Evolutionary conservation across 257 asterid species (phyloP), one percentile per base, ranked within the genome.

Genomic region (Nicotiana undulata): DNA sequence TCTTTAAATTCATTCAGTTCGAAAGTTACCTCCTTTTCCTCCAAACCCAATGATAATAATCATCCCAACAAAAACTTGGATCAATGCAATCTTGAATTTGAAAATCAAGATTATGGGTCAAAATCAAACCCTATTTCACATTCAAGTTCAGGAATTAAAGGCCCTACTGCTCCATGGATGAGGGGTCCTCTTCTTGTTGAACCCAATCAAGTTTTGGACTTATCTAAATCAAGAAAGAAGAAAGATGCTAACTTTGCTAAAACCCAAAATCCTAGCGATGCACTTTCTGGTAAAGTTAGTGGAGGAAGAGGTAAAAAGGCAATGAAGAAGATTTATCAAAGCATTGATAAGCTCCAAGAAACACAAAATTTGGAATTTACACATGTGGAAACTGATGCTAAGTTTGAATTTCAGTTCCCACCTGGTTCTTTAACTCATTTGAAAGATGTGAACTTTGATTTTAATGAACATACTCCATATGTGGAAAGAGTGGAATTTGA

Each of bases 161-260:
- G 91, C 5, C 98, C 94, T 77, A 95, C 94, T 55, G 95, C 99
- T 81, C 99, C 99, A 53, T 93, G 99, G 99, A 93, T 93, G 96
- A 90, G 82, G 83, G 90, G 86, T 32, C 92, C 95, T 58, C 97
- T 93, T 12, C 84, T 88, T 32, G 90, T 95, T 44, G 89, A 90
- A 86, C 89, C 90, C 82, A 84, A 80, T 55, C 92, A 92, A 82
- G 85, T 93, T 5, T 40, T 93, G 87, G 83, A 90, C 72, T 79
- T 89, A 63, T 79, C 77, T 59, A 90, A 74, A 84, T 81, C 72
- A 68, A 90, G 85, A 81, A 82, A 31, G 26, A 90, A 56, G 79
- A 91, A 80, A 85, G 92, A 82, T 55, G 58, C 83, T 68, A 22
- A 49, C 79, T 79, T 83, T 22, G 82, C 76, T 28, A 31, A 61